These are phyloP conservation scores for Geotrichum siamense DNA, from an alignment of 1,139 yeast species.

Conservation along the genomic window DNA sequence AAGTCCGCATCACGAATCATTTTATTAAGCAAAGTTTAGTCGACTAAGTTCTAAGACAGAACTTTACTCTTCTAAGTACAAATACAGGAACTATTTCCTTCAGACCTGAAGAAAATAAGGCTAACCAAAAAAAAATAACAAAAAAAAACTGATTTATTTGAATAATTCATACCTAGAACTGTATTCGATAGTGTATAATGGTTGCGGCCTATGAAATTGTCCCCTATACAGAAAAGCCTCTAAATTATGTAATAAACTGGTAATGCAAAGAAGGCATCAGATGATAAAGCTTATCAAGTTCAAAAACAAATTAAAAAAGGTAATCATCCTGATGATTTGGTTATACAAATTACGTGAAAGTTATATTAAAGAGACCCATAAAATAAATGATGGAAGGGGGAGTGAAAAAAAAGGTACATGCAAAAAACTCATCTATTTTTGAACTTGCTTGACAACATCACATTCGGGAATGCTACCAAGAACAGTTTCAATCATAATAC, in stretches of 20 bases:
- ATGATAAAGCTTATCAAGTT: neutral
- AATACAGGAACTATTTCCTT: no score
- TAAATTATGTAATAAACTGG: neutral
- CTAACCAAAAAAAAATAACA: no score
- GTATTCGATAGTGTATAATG: no score
- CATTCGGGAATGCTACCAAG: constrained; percentile 95
- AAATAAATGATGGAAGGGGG: neutral
- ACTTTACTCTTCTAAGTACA: no score
- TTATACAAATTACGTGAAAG: neutral
- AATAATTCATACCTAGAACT: no score
- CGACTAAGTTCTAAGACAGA: no score
- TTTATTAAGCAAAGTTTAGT: no score
- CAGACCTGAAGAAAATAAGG: no score
- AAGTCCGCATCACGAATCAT: no score
- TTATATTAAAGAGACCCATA: neutral
- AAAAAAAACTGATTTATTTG: no score
- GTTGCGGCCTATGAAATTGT: no score
- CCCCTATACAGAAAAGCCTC: no score
- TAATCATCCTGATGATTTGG: neutral
- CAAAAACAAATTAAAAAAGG: neutral
- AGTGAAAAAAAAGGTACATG: neutral
- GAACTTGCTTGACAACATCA: constrained; percentile 57
- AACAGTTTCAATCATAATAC: constrained; percentile 95
- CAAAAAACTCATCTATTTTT: neutral
- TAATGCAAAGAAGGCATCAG: neutral